Evolutionary conservation across 768 basidiomycete species (phyloP), one percentile per base, ranked within the genome.

Genomic region (Hirschioporus abietinus): DNA sequence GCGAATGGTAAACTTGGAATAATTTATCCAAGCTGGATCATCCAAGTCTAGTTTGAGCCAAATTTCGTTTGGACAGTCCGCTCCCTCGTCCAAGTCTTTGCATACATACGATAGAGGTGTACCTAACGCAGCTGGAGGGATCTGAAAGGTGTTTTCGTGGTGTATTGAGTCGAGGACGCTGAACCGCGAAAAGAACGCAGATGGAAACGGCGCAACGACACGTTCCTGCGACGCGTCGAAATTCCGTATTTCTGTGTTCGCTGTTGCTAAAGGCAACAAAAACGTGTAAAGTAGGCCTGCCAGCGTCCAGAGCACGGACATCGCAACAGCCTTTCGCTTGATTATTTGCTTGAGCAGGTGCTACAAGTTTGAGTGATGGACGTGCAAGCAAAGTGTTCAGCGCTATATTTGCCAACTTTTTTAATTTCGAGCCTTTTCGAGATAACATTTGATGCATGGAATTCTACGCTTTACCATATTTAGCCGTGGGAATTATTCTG

Each of bases 211-310:
- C 23, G 27, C 66, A 58, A 72, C 61, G 35, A 73, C 72, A 20
- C 68, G 64, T 7, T 68, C 70, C 58, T 74, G 74, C 18, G 74
- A 70, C 60, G 79, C 76, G 26, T 72, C 73, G 71, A 89, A 86
- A 73, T 86, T 86, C 73, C 86, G 74, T 70, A 90, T 88, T 76
- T 90, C 87, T 36, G 88, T 90, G 74, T 90, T 88, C 24, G 82
- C 86, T 76, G 74, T 52, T 52, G 42, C 42, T 52, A 52, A 52
- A 52, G 42, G 42, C 42, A 52, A 52, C 42, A 52, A 52, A 52
- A 52, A 52, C 42, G 42, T 52, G 42, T 52, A 52, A 12, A 52
- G 42, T 20, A 52, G 20, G 42, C 42, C 42, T 52, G 42, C 42
- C 42, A 52, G 42, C 42, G 12, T 52, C 42, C 42, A 52, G 42